phyloP scores from a whole-genome alignment of 306 rosid genomes.

The Clitoria ternatea region DNA sequence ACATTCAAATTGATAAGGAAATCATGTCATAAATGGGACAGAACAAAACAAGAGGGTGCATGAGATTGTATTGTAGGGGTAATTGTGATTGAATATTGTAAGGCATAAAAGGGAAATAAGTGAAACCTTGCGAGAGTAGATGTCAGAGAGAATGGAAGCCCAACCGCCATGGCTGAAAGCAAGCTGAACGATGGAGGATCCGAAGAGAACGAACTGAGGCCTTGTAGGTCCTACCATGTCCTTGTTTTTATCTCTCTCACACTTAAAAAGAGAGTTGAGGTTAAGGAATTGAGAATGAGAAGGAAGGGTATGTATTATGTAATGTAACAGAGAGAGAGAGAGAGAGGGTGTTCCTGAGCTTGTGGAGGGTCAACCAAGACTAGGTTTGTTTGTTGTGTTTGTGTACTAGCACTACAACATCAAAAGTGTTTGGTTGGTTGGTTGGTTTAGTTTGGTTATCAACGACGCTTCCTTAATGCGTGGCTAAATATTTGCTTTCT shows the following conservation, averaged over 20 bases:
- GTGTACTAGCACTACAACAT: background rate
- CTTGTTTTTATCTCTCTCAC: background rate
- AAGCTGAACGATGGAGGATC: constrained; percentile 90
- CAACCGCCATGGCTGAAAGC: constrained; percentile 82
- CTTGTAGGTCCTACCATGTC: constrained; percentile 76
- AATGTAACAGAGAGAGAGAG: background rate
- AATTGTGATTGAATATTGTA: no score
- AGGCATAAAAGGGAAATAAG: no score
- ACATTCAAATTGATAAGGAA: no score
- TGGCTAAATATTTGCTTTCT: background rate
- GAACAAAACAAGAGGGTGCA: background rate
- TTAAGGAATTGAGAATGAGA: background rate
- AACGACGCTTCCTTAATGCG: background rate
- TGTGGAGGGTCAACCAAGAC: background rate
- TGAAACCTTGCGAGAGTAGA: constrained; percentile 81
- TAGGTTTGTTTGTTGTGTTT: background rate
- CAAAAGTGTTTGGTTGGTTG: background rate
- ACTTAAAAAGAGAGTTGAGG: background rate
- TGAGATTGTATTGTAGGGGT: no score
- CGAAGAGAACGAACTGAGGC: constrained; percentile 82
- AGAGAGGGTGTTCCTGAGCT: background rate
- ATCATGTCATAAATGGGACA: background rate
- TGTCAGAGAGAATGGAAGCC: constrained; percentile 79
- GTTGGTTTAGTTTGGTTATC: background rate
- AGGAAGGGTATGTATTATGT: background rate